Evolutionary conservation across 1,284 basidiomycete species (phyloP), one percentile per base, ranked within the genome.

Genomic region (Salmacisia buchloeana): DNA sequence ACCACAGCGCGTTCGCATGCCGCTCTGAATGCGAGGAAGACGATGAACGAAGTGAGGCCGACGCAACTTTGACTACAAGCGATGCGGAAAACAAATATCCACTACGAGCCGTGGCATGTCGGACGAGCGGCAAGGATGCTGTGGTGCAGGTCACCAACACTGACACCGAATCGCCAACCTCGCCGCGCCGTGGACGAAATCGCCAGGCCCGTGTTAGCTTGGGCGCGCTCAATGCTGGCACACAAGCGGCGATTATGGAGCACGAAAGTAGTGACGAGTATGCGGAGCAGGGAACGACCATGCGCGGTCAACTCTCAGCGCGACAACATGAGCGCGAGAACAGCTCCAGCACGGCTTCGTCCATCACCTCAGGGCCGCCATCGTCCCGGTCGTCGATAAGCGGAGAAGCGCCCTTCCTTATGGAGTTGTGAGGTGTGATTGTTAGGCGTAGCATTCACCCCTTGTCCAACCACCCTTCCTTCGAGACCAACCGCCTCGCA

Each of bases 391-490:
- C 49, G 49, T 54, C 49, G 15, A 54, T 54, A 27, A 33, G 49
- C 29, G 27, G 29, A 29, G 49, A 54, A 18, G 49, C 49, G 13
- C 49, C 49, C 6, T 54, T 54, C 27, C 13, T 54, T n/a, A 54
- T 54, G 49, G 49, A 54, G 27, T 31, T 54, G 25, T 54, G 49
- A 54, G n/a, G n/a, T n/a, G n/a, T n/a, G n/a, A n/a, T n/a, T n/a
- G n/a, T n/a, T n/a, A n/a, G n/a, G n/a, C n/a, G n/a, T n/a, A n/a
- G n/a, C n/a, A n/a, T n/a, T n/a, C n/a, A n/a, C n/a, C n/a, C n/a
- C n/a, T n/a, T n/a, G n/a, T n/a, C n/a, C n/a, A n/a, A n/a, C n/a
- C n/a, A n/a, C n/a, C n/a, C n/a, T n/a, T n/a, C n/a, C n/a, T n/a
- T n/a, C n/a, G n/a, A n/a, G n/a, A n/a, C n/a, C n/a, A n/a, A n/a